A percentile compares a stretch with the other conserved stretches of the same genome.
These are phyloP conservation scores for Fusarium nygamai DNA, from an alignment of 2,329 filamentous ascomycete genomes.

Conservation along the genomic window DNA sequence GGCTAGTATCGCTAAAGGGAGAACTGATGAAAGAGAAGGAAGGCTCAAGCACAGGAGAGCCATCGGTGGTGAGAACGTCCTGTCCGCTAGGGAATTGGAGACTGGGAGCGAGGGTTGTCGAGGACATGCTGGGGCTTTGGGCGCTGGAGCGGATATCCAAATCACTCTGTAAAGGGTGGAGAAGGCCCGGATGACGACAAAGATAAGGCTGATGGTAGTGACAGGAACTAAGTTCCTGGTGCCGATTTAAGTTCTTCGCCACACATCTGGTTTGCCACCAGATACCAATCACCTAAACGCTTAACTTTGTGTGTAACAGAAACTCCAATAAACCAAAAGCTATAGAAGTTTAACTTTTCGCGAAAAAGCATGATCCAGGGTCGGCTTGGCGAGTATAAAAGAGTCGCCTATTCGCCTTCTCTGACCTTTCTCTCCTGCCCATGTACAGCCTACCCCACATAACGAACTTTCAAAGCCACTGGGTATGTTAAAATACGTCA, in stretches of 20 bases:
- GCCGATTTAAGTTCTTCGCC: not conserved
- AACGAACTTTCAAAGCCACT: not conserved
- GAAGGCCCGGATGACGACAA: not conserved
- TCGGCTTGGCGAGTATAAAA: not conserved
- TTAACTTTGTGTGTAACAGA: not conserved
- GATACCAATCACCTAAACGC: not conserved
- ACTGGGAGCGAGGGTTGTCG: no score
- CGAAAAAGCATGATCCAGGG: not conserved
- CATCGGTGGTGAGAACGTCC: no score
- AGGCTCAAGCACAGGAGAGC: no score
- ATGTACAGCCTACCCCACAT: not conserved
- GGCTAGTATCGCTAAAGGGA: no score
- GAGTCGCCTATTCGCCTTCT: not conserved
- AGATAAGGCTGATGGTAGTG: no score
- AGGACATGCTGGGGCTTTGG: not conserved
- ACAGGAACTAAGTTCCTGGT: not conserved
- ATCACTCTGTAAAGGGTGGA: not conserved
- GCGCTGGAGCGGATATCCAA: not conserved
- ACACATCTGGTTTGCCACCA: not conserved
- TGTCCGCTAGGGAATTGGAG: no score
- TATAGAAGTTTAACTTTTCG: not conserved
- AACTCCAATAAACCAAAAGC: not conserved
- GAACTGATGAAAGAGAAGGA: no score
- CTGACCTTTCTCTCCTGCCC: not conserved
- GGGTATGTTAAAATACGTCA: fast-evolving